Percentiles rank a stretch among this genome's conserved stretches.
These are phyloP conservation scores for Hypoxylon rickii DNA, from an alignment of 495 filamentous ascomycete genomes.

Conservation along the genomic window DNA sequence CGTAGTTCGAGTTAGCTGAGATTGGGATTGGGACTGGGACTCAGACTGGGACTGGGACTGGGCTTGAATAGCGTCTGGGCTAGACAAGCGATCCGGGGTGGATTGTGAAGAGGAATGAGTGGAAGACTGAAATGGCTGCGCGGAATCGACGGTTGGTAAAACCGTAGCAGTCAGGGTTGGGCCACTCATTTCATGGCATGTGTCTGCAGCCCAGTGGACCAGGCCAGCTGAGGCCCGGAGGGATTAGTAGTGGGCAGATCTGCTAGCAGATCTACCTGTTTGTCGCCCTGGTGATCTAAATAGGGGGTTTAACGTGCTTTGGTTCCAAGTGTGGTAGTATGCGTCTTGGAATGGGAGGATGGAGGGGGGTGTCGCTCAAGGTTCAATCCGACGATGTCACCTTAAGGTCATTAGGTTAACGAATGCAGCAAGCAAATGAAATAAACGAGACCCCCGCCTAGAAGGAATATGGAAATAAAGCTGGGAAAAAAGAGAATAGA, in stretches of 20 bases:
- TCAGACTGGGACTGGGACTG: neutral
- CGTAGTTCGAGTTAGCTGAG: slow-evolving; percentile 9
- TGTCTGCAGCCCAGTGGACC: slow-evolving; percentile 31
- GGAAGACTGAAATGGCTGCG: slow-evolving; percentile 39
- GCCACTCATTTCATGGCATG: slow-evolving; percentile 55
- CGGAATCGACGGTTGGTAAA: slow-evolving; percentile 45
- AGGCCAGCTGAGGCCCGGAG: slow-evolving; percentile 27
- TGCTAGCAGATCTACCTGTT: slow-evolving; percentile 24
- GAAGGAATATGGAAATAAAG: slow-evolving; percentile 9
- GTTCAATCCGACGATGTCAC: slow-evolving; percentile 34
- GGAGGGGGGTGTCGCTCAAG: slow-evolving; percentile 16
- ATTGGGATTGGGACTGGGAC: too few species aligned
- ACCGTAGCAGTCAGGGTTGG: slow-evolving; percentile 46
- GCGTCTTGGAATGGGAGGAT: neutral
- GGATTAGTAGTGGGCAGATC: slow-evolving; percentile 20
- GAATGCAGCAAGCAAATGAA: too few species aligned
- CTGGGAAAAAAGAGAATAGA: neutral
- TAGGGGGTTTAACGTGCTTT: slow-evolving; percentile 10
- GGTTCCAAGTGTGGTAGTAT: neutral
- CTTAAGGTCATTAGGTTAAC: slow-evolving; percentile 32
- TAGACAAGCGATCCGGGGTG: slow-evolving; percentile 38
- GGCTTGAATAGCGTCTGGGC: slow-evolving; percentile 17
- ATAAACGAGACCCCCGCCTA: slow-evolving; percentile 3
- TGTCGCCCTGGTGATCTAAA: slow-evolving; percentile 26
- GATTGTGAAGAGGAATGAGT: slow-evolving; percentile 39